These are phyloP conservation scores for Naganishia sp. DNA, from an alignment of 1,284 basidiomycete species.

Conservation along the genomic window DNA sequence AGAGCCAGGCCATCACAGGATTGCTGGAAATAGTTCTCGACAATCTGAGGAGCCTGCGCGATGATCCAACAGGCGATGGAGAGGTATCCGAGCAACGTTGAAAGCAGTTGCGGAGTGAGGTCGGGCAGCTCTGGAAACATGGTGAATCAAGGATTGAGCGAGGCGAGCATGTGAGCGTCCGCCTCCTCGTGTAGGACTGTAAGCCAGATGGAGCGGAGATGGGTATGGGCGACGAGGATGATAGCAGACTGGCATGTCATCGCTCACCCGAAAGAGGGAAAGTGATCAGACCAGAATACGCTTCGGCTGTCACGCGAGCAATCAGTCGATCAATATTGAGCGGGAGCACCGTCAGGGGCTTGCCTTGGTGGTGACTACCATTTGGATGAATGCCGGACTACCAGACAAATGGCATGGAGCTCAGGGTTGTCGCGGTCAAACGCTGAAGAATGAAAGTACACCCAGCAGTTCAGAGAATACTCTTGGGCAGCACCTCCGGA, in stretches of 20 bases:
- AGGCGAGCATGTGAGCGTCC: constrained; percentile 1
- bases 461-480: neutral
- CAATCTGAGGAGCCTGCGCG: constrained; percentile 88
- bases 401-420: neutral
- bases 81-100: constrained; percentile 65
- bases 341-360: neutral
- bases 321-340: too few relatives aligned
- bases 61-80: constrained; percentile 87
- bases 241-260: too few relatives aligned
- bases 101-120: constrained; percentile 29
- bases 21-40: constrained; percentile 72
- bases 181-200: too few relatives aligned
- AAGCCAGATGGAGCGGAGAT: too few relatives aligned
- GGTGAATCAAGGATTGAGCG: neutral
- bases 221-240: too few relatives aligned
- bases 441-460: neutral
- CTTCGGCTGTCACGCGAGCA: too few relatives aligned
- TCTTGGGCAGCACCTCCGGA: neutral
- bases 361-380: constrained; percentile 1
- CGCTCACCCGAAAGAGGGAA: too few relatives aligned
- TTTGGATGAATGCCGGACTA: neutral
- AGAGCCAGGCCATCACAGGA: constrained; percentile 84
- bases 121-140: constrained; percentile 6
- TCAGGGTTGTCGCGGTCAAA: too few relatives aligned
- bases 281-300: too few relatives aligned